Base-by-base conservation (phyloP, 441 rosid genomes). In the Flueggea neowawraea region DNA sequence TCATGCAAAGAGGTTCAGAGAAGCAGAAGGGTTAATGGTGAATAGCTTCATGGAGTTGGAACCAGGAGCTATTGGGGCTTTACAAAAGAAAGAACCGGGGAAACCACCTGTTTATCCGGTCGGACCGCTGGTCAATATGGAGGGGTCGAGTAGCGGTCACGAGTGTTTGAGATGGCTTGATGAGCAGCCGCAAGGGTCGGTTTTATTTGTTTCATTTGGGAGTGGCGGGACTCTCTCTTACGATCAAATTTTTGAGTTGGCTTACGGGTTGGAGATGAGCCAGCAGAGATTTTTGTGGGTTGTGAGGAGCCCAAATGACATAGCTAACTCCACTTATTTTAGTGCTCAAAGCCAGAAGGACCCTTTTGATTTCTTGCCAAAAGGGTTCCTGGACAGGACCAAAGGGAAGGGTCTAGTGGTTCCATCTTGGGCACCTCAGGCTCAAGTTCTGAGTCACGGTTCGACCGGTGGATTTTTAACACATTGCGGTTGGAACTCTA, bases 401-500 rank as follows among this genome's bases (percentile, higher is more conserved):
- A 77, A 72, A 59, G 82, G 64, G 1, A 63, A 71, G 48, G 87
- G 89, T 2, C 54, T 78, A 10, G 72, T 86, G 65, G 68, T 86
- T 28, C 62, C 77, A 3, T 78, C 81, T 1, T 86, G 92, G 90
- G 86, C 82, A 0, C 92, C 92, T 28, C 88, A 86, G 60, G 75
- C 67, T 10, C 75, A 82, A 53, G 78, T 84, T 31, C 73, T 86
- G 52, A 72, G 82, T n/a, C 92, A 86, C 63, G 67, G 77, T 31
- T 82, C 83, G 0, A 79, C 75, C 0, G 80, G 86, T 13, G 90
- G 86, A n/a, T 82, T 86, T 63, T 48, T 86, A 28, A 80, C 83
- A 3, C 90, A 84, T n/a, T 84, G 92, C 32, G 90, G 92, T 2
- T 86, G 88, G 92, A 86, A 84, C 28, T 86, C 89, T 1, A 69